These are phyloP conservation scores for Dipodascus albidus DNA, from an alignment of 805 yeast genomes.

Conservation along the genomic window DNA sequence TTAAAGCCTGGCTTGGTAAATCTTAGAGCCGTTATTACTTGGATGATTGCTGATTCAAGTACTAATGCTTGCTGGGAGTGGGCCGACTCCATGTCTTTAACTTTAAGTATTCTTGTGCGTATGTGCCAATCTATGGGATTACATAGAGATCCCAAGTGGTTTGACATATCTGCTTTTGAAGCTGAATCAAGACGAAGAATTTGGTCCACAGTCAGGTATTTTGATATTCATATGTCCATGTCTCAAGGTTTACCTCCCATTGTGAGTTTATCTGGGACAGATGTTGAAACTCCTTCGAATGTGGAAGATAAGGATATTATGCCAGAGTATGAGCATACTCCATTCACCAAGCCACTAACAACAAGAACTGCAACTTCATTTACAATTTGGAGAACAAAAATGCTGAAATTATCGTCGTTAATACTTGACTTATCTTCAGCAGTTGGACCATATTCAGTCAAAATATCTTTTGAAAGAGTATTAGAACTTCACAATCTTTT, in stretches of 20 bases:
- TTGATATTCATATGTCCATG: slow-evolving; percentile 19
- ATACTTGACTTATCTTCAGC: not conserved
- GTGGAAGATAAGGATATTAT: slow-evolving; percentile 18
- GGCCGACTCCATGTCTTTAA: slow-evolving; percentile 19
- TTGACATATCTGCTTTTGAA: slow-evolving; percentile 21
- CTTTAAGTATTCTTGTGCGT: slow-evolving; percentile 20
- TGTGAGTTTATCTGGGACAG: slow-evolving; percentile 18
- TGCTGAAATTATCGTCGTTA: slow-evolving; percentile 2
- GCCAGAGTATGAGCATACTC: slow-evolving; percentile 11
- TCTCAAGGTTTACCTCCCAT: slow-evolving; percentile 23
- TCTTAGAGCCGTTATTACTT: slow-evolving; percentile 20
- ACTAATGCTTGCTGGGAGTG: slow-evolving; percentile 11
- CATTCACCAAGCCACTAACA: slow-evolving; percentile 10
- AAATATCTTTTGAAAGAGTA: slow-evolving; percentile 4
- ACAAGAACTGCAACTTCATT: slow-evolving; percentile 16
- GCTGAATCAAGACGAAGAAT: slow-evolving; percentile 20
- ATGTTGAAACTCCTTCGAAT: slow-evolving; percentile 18
- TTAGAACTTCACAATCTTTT: slow-evolving; percentile 19
- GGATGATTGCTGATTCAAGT: slow-evolving; percentile 20
- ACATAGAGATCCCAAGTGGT: slow-evolving; percentile 27
- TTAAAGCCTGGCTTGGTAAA: slow-evolving; percentile 21
- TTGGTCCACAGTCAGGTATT: slow-evolving; percentile 17
- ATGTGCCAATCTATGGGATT: slow-evolving; percentile 26
- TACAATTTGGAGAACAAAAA: slow-evolving; percentile 10
- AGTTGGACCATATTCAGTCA: not conserved